These are phyloP conservation scores for Blastocystis sp. DNA, from an alignment of 352 stramenopile genomes.

Conservation along the genomic window DNA sequence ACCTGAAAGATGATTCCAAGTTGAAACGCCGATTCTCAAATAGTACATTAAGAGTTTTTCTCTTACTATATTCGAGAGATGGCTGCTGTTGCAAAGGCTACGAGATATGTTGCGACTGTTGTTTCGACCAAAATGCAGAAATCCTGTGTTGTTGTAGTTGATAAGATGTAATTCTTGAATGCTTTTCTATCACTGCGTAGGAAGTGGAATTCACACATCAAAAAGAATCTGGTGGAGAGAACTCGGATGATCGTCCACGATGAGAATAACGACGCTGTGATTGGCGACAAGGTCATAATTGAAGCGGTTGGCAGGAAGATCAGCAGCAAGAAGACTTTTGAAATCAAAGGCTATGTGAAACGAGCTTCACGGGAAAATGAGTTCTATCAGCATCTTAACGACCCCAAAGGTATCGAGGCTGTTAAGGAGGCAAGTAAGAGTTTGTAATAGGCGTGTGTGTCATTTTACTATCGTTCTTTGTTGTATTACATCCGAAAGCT, in stretches of 20 bases:
- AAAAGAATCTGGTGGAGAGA: conserved; percentile 41
- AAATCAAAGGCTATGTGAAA: conserved; percentile 50
- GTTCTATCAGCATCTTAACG: conserved; percentile 48
- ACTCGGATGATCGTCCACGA: conserved; percentile 62
- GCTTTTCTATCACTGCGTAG: not conserved
- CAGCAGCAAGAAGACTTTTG: conserved; percentile 44
- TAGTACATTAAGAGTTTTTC: not conserved
- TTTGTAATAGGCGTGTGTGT: not conserved
- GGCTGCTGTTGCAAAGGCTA: conserved; percentile 25
- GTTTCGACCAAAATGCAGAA: conserved; percentile 61
- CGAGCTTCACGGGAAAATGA: conserved; percentile 15
- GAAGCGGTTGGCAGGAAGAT: conserved; percentile 49
- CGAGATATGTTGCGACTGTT: conserved; percentile 53
- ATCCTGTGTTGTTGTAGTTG: conserved; percentile 57
- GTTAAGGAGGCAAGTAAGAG: not conserved
- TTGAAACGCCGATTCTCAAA: not conserved
- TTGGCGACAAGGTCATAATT: conserved; percentile 61
- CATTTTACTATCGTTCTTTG: conserved; percentile 10
- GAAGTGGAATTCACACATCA: conserved; percentile 61
- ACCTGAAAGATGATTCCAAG: not conserved
- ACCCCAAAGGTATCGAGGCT: not conserved
- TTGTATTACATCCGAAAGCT: not conserved
- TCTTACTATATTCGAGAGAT: not conserved
- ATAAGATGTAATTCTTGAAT: not conserved
- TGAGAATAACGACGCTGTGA: conserved; percentile 33